A percentile compares a stretch with the other conserved stretches of the same genome.
These are phyloP conservation scores for Phialocephala sp. DNA, from an alignment of 2,329 filamentous ascomycete genomes.

Conservation along the genomic window DNA sequence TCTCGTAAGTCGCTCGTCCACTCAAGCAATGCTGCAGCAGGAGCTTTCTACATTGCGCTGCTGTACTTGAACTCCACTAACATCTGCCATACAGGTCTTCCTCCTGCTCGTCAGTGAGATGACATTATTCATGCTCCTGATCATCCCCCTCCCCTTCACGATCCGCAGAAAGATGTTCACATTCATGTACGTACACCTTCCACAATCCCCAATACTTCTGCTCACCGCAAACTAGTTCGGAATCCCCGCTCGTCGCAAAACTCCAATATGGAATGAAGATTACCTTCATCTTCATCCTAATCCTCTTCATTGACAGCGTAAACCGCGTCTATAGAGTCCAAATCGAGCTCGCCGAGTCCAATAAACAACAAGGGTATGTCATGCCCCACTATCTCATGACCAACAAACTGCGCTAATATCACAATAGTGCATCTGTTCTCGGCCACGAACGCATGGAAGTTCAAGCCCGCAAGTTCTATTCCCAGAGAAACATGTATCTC, in stretches of 20 bases:
- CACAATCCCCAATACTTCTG: slow-evolving; percentile 1
- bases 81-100: slow-evolving; percentile 67
- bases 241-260: slow-evolving; percentile 73
- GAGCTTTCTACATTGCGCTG: background rate
- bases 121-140: slow-evolving; percentile 77
- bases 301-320: slow-evolving; percentile 97
- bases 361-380: slow-evolving; percentile 58
- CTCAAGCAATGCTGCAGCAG: background rate
- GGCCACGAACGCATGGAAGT: slow-evolving; percentile 97
- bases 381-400: background rate
- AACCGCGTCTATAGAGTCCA: slow-evolving; percentile 96
- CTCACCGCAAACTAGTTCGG: slow-evolving; percentile 37
- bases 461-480: slow-evolving; percentile 99
- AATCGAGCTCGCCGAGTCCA: slow-evolving; percentile 77
- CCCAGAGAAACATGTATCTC: slow-evolving; percentile 99
- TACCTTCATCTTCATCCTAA: slow-evolving; percentile 98
- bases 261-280: slow-evolving; percentile 98
- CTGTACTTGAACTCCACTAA: slow-evolving; percentile 22
- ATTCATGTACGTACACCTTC: slow-evolving; percentile 87
- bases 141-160: slow-evolving; percentile 87
- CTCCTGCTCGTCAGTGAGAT: slow-evolving; percentile 83
- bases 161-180: slow-evolving; percentile 45
- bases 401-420: slow-evolving; percentile 33
- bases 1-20: slow-evolving; percentile 47
- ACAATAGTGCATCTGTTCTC: slow-evolving; percentile 68